Evolutionary conservation across 441 rosid genomes (phyloP).

Genomic region (Theobroma grandiflorum): DNA sequence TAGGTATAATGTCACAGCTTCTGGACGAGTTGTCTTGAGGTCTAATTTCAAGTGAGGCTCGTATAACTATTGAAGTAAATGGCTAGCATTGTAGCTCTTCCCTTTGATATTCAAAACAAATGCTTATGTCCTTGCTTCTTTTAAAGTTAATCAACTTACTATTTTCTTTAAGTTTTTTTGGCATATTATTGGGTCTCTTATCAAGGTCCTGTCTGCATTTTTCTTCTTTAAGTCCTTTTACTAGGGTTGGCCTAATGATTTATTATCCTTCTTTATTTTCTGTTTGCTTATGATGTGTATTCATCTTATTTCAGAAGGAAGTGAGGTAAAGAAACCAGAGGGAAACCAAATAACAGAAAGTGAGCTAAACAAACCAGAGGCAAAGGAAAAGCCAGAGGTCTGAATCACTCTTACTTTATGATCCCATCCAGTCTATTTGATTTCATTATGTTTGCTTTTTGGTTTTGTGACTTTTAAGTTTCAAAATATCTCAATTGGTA

Average conservation of each 20-base stretch:
- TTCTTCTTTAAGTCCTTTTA: constrained; percentile 1
- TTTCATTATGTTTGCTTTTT: constrained; percentile 16
- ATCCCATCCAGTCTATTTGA: constrained; percentile 16
- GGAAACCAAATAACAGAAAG: constrained; percentile 10
- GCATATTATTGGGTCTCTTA: neutral
- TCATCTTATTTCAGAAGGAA: constrained; percentile 51
- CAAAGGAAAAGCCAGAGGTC: constrained; percentile 72
- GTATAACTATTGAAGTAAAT: neutral
- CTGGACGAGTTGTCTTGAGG: constrained; percentile 4
- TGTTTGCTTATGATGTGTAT: constrained; percentile 21
- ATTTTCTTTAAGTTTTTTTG: neutral
- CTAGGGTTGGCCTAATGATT: neutral
- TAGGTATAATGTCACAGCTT: neutral
- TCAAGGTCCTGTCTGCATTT: neutral
- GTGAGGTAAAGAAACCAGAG: constrained; percentile 37
- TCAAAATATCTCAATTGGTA: constrained; percentile 29
- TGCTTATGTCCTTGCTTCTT: neutral
- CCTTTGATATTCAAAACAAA: neutral
- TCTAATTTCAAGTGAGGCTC: neutral
- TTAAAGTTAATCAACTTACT: neutral
- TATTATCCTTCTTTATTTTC: neutral
- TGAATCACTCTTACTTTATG: constrained; percentile 31
- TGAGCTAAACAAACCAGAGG: constrained; percentile 45
- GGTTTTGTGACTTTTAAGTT: constrained; percentile 15
- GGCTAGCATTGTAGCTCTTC: neutral